A percentile compares a stretch with the other conserved stretches of the same genome.
Conservation (phyloP, 1,284 basidiomycete species). For the Rhodotorula sp. region DNA sequence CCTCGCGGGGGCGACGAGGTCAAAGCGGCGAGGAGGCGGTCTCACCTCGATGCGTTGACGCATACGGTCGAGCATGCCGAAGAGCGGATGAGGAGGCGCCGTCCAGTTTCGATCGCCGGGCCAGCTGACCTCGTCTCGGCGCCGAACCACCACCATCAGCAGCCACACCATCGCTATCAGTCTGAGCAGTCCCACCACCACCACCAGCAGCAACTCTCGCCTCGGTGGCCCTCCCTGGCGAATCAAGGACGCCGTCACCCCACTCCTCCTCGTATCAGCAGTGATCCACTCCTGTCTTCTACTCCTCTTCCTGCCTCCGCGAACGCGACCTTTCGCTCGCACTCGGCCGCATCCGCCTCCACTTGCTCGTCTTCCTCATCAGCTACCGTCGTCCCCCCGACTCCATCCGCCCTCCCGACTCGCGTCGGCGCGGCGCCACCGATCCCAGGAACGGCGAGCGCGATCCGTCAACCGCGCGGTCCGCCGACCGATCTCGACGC, state of each 20-base stretch:
- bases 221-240: not conserved
- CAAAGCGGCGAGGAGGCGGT: constrained; percentile 8
- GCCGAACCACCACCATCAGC: not conserved
- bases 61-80: constrained; percentile 4
- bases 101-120: constrained; percentile 8
- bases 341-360: not conserved
- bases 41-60: constrained; percentile 22
- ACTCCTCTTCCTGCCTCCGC: not conserved
- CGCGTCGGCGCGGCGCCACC: not conserved
- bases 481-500: constrained; percentile 25
- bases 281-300: not conserved
- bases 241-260: not conserved
- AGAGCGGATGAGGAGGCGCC: constrained; percentile 2
- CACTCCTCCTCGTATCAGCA: not conserved
- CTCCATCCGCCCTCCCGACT: not conserved
- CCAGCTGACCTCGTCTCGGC: not conserved
- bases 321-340: not conserved
- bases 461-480: constrained; percentile 25
- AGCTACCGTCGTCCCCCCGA: not conserved
- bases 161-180: not conserved
- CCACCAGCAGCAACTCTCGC: not conserved
- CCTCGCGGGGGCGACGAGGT: not conserved
- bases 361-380: not conserved
- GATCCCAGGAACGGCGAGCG: constrained; percentile 16
- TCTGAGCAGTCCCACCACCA: not conserved